Conservation (phyloP, 306 rosid species). For the Pyrus betulifolia region DNA sequence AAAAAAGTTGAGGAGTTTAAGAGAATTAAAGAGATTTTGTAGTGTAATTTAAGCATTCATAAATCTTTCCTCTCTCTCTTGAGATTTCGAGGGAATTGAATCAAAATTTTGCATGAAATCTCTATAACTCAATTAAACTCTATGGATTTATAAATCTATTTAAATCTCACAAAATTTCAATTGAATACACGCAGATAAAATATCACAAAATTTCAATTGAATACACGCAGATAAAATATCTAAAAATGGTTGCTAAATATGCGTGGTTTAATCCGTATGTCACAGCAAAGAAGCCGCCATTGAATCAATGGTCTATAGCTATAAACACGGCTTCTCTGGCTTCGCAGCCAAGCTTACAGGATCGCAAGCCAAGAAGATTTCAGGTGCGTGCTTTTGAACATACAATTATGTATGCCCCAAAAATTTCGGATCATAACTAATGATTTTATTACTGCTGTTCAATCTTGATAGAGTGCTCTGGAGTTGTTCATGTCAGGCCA, state of each 20-base stretch:
- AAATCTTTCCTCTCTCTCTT: too few species aligned
- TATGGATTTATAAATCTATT: too few species aligned
- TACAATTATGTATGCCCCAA: background rate
- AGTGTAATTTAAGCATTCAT: too few species aligned
- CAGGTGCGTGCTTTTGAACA: background rate
- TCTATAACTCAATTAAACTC: too few species aligned
- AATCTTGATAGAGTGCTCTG: background rate
- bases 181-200: too few species aligned
- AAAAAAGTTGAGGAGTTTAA: too few species aligned
- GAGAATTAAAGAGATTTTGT: too few species aligned
- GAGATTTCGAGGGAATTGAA: too few species aligned
- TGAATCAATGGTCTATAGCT: constrained; percentile 31
- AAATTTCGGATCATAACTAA: background rate
- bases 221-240: background rate
- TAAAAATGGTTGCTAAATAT: background rate
- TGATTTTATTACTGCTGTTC: background rate
- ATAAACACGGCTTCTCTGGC: constrained; percentile 33
- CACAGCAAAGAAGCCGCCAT: constrained; percentile 23
- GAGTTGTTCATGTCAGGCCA: background rate
- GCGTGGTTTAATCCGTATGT: background rate
- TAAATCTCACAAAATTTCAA: too few species aligned
- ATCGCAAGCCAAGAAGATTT: constrained; percentile 22
- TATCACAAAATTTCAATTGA: background rate
- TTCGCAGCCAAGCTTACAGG: constrained; percentile 35
- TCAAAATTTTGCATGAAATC: too few species aligned